phyloP scores from a whole-genome alignment of 2,329 filamentous ascomycete species.

The Diaporthe batatas region DNA sequence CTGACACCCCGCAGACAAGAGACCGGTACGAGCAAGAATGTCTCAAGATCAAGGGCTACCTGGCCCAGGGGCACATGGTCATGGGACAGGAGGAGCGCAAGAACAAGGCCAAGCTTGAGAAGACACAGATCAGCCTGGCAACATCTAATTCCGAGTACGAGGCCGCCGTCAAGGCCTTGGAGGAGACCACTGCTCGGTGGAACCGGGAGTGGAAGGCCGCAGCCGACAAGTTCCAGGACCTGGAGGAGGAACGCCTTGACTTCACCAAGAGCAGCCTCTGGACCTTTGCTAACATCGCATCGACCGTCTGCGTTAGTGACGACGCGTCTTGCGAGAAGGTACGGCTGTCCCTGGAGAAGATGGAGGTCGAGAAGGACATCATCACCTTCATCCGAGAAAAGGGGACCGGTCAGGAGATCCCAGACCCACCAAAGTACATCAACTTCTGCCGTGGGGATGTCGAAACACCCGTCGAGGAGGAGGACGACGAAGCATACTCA shows the following conservation, averaged over 20 bases:
- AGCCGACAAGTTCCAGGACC: slow-evolving; percentile 98
- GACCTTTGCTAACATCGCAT: slow-evolving; percentile 97
- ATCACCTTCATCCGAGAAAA: slow-evolving; percentile 86
- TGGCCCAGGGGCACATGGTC: slow-evolving; percentile 99
- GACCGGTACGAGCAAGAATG: slow-evolving; percentile 98
- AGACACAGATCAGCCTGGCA: slow-evolving; percentile 96
- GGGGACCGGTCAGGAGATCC: slow-evolving; percentile 97
- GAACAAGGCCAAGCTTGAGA: slow-evolving; percentile 98
- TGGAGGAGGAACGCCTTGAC: slow-evolving; percentile 96
- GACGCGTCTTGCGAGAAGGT: slow-evolving; percentile 98
- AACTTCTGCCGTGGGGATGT: slow-evolving; percentile 95
- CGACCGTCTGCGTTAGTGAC: slow-evolving; percentile 97
- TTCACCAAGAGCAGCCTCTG: slow-evolving; percentile 98
- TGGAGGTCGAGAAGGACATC: slow-evolving; percentile 98
- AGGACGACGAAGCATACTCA: slow-evolving; percentile 88
- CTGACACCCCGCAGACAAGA: slow-evolving; percentile 71
- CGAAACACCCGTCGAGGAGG: slow-evolving; percentile 82
- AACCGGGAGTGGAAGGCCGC: slow-evolving; percentile 98
- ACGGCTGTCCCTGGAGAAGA: slow-evolving; percentile 89
- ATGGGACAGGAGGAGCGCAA: slow-evolving; percentile 99
- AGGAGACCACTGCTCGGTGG: slow-evolving; percentile 96
- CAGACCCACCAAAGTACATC: slow-evolving; percentile 97
- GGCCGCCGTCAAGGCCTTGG: slow-evolving; percentile 88
- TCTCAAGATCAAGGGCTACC: slow-evolving; percentile 97
- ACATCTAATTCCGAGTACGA: slow-evolving; percentile 95